Percentiles rank a stretch among this genome's conserved stretches.
Conservation (phyloP, 1,139 yeast genomes). For the Komagataea norvegica region DNA sequence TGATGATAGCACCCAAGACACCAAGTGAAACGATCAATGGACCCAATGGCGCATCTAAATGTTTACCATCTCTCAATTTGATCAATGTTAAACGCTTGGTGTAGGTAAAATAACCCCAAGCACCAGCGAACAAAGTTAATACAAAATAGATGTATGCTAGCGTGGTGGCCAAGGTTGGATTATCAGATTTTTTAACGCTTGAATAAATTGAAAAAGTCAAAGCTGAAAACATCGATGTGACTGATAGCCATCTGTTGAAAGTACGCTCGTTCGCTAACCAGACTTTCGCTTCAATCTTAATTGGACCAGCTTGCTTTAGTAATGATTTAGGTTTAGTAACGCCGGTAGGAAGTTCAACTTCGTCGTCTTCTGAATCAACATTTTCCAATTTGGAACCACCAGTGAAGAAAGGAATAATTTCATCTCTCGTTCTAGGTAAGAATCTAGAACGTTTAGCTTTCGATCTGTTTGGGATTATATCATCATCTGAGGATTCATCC, state of each 20-base stretch:
- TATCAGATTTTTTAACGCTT: constrained; percentile 64
- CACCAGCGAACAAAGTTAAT: constrained; percentile 73
- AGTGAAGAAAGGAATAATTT: constrained; percentile 27
- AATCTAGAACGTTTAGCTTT: constrained; percentile 7
- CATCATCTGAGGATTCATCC: constrained; percentile 39
- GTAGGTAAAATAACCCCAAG: constrained; percentile 87
- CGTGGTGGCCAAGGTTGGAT: constrained; percentile 47
- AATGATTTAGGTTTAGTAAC: constrained; percentile 75
- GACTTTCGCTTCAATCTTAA: constrained; percentile 93
- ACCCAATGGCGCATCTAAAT: constrained; percentile 84
- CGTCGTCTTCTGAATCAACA: constrained; percentile 86
- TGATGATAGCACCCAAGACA: constrained; percentile 55
- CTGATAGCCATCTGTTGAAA: constrained; percentile 91
- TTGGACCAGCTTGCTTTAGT: constrained; percentile 85
- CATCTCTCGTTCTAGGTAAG: constrained; percentile 19
- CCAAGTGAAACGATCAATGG: constrained; percentile 77
- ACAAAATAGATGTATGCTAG: constrained; percentile 79
- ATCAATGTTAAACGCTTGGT: constrained; percentile 67
- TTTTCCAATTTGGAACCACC: constrained; percentile 40
- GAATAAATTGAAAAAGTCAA: constrained; percentile 80
- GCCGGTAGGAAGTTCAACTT: constrained; percentile 81
- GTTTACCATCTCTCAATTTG: constrained; percentile 76
- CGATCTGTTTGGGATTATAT: constrained; percentile 9
- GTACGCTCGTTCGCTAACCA: constrained; percentile 99
- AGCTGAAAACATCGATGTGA: constrained; percentile 82